Base-by-base conservation (phyloP, 164 flowering plant genomes). In the Tetrastigma voinierianum region DNA sequence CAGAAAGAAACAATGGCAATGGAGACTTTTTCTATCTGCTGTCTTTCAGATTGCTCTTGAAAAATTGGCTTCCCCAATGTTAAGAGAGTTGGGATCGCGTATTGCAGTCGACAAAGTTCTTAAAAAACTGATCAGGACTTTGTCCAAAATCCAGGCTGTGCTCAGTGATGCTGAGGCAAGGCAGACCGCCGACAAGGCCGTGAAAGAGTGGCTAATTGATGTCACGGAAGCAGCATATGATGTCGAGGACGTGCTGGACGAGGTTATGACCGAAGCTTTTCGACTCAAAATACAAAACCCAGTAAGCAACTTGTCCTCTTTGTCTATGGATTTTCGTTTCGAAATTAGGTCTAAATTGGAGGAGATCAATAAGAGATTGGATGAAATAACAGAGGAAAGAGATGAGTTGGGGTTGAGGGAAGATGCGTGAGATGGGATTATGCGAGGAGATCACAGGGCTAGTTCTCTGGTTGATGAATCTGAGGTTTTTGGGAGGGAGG, bases 231-330 rank as follows among this genome's bases (percentile, higher is more conserved):
- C 43, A 2, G 57, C 48, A 3, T 54, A 66, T 25, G 66, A 71
- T 14, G 54, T 17, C 20, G 69, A 67, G 2, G 68, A 73, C 18
- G 18, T 51, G 46, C n/a, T 65, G 25, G 72, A 65, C 1, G 66
- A n/a, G 46, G 21, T 57, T 24, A n/a, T 45, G 40, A 57, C 61
- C 2, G 61, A n/a, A n/a, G n/a, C n/a, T n/a, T 25, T 32, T 13
- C 61, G 46, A n/a, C 4, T 25, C 12, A 57, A 57, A 2, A 17
- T 0, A 15, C 18, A 57, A 18, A 57, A 43, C n/a, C 12, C 40
- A 25, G 67, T 64, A 10, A 6, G 49, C 32, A 2, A 16, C 23
- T 17, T 40, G 2, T 43, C 43, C n/a, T 51, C 48, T 12, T 1
- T 8, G 9, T 40, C 57, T 5, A 51, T 11, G 10, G 21, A 13